Conservation (phyloP, 179 eudicot genomes). For the Vitellaria paradoxa region DNA sequence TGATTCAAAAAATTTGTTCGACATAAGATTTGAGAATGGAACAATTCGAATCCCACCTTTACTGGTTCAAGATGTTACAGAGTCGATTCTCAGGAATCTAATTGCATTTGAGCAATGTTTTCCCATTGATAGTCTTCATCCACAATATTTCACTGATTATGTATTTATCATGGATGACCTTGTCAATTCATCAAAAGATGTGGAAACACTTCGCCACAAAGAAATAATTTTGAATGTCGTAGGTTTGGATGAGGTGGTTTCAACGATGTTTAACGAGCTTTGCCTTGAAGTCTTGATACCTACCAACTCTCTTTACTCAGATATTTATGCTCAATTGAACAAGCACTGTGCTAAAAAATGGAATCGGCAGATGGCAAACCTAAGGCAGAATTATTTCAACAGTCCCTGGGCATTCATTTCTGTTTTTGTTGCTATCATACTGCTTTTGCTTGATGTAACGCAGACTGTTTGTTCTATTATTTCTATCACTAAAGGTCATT, state of each 20-base stretch:
- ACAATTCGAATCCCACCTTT: background rate
- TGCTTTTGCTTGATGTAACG: background rate
- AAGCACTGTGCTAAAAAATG: background rate
- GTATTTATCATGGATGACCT: background rate
- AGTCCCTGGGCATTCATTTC: background rate
- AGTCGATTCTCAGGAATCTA: background rate
- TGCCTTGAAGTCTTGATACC: background rate
- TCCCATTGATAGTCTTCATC: background rate
- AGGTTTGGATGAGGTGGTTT: background rate
- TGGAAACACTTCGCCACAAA: background rate
- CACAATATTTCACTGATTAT: background rate
- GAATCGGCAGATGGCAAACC: background rate
- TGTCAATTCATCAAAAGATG: background rate
- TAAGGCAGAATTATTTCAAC: background rate
- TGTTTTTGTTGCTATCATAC: background rate
- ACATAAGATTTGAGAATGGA: conserved; percentile 12
- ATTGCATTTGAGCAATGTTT: background rate
- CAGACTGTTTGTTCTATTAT: background rate
- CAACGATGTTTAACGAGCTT: background rate
- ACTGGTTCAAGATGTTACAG: background rate
- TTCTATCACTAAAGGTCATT: background rate
- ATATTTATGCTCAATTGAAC: background rate
- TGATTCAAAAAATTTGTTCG: conserved; percentile 3
- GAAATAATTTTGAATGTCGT: background rate
- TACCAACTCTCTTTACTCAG: background rate